Base-by-base conservation (phyloP, 768 basidiomycete species). In the Sporobolomyces pararoseus region DNA sequence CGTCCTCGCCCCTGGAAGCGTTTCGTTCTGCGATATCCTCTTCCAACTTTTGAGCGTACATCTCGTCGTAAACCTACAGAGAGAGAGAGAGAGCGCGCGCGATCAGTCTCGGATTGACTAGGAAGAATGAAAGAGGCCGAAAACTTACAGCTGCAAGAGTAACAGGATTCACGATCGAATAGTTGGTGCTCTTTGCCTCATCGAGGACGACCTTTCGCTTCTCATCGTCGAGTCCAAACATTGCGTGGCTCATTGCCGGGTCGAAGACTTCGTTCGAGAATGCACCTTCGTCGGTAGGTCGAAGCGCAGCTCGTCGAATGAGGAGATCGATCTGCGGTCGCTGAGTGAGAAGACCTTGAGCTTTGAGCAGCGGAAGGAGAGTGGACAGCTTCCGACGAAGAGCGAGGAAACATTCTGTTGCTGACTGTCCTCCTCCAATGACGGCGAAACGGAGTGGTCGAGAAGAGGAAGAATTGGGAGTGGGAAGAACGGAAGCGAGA, bases 251-350 rank as follows among this genome's bases (percentile, higher is more conserved):
- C 42, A 81, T 74, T 21, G 77, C 80, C 31, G 85, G 84, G 72
- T 84, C 83, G 70, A 85, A 85, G 9, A 85, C 82, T 70, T 84
- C 84, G 76, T 85, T 85, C 50, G 82, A 80, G 70, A 85, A 85
- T 1, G 83, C 83, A 1, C 83, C 82, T 65, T 84, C 83, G 65
- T 85, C 84, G 53, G 83, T 83, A 12, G 83, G 83, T 63, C 82
- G 84, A 52, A 85, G 74, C 0, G 82, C 81, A 19, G 83, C 84
- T 72, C 82, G 82, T 21, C 84, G 83, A 69, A 85, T 81, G 65
- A 85, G 81, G 76, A 85, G 81, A 59, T 85, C 82, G 52, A 85
- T 73, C 54, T 79, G 77, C 66, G 85, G 84, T n/a, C 72, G 71
- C 3, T 70, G 55, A 10, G 68, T 65, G 27, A 73, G 68, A 7